Conservation (phyloP, 2,329 filamentous ascomycete genomes). For the Aspergillus cejpii region DNA sequence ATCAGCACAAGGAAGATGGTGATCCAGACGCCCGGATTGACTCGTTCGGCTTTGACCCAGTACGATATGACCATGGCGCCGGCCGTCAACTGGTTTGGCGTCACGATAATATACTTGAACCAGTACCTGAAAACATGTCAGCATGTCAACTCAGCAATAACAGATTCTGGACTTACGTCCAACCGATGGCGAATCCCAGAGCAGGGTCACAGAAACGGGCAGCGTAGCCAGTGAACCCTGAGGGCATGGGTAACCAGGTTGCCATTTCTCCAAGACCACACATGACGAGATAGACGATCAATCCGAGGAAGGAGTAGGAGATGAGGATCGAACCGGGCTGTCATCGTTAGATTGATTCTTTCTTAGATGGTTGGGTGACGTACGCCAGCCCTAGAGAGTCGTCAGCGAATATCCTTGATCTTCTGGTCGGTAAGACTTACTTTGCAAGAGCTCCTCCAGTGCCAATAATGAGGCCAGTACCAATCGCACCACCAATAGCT, state of each 20-base stretch:
- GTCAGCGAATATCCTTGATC: conserved; percentile 11
- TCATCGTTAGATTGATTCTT: conserved; percentile 5
- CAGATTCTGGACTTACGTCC: conserved; percentile 55
- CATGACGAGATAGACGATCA: conserved; percentile 74
- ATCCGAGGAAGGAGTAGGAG: conserved; percentile 40
- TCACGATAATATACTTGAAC: conserved; percentile 77
- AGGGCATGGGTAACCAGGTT: conserved; percentile 68
- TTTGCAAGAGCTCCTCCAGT: conserved; percentile 36
- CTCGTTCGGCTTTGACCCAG: conserved; percentile 59
- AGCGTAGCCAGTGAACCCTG: conserved; percentile 77
- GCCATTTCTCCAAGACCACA: conserved; percentile 77
- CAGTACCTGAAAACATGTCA: conserved; percentile 42
- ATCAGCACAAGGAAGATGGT: conserved; percentile 61
- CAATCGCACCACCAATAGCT: conserved; percentile 41
- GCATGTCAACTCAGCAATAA: too few relatives aligned
- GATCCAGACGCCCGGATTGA: conserved; percentile 77
- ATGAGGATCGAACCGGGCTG: conserved; percentile 40
- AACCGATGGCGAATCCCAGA: conserved; percentile 71
- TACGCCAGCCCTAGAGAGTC: conserved; percentile 31
- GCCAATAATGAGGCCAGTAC: conserved; percentile 39
- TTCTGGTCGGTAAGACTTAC: conserved; percentile 17
- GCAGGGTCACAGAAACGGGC: conserved; percentile 72
- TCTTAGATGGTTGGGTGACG: conserved; percentile 11
- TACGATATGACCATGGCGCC: conserved; percentile 71
- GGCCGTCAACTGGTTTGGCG: conserved; percentile 77